Base-by-base conservation (phyloP, 495 filamentous ascomycete genomes). In the Pyrenopolyporus hunteri region DNA sequence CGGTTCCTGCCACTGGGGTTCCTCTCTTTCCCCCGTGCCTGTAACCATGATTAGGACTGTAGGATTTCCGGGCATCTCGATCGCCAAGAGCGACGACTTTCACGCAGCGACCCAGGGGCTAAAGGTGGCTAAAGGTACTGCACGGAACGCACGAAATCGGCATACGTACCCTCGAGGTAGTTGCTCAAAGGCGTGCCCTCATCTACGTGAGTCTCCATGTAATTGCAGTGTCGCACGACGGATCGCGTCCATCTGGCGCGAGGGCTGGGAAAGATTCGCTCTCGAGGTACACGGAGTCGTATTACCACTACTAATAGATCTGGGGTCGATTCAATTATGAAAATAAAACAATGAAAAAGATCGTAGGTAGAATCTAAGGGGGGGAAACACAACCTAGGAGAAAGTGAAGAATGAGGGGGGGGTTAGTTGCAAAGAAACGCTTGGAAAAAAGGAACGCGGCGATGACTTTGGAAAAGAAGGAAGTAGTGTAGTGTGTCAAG, bases 181-280 rank as follows among this genome's bases (percentile, higher is more conserved):
- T 90, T 88, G 70, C 91, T 92, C 76, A 98, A 81, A 57, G 94
- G 94, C 66, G 92, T 91, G 73, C 92, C 87, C 76, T 94, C 89
- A 77, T 88, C 91, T 66, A 97, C 85, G 63, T 97, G 80, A 66
- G 90, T 87, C 83, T 97, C 94, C 94, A 98, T 98, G 63, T 59
- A 71, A 71, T 69, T 69, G 68, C 47, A 50, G 29, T 60, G 70
- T 74, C 40, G 68, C 72, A 71, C 67, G 49, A 64, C 49, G 64
- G 63, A 56, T 64, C 63, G 61, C 63, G 57, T 70, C 68, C 70
- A 70, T 70, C 64, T 69, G 65, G 68, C 69, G 63, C 68, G 39
- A 59, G 43, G 59, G 49, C 64, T 7, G 23, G 48, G 26, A 40
- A 16, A 46, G 50, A 56, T 58, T 57, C 36, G 51, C 54, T 55